Evolutionary conservation across 1,284 basidiomycete species (phyloP).

Genomic region (Cutaneotrichosporon sp.): DNA sequence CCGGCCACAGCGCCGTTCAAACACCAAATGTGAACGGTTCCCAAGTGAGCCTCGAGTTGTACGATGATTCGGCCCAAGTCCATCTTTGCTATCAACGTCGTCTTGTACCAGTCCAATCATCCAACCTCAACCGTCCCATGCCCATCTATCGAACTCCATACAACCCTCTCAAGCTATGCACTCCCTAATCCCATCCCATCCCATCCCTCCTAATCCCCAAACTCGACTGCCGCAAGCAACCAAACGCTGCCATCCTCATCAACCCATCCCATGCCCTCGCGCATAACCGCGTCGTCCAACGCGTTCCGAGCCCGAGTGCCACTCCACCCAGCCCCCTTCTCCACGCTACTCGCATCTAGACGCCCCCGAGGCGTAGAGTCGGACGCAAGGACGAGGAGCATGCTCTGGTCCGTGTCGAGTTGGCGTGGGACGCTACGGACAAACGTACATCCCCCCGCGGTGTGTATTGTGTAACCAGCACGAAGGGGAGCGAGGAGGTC

Average conservation of each 20-base stretch:
- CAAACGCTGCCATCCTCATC: slow-evolving; percentile 60
- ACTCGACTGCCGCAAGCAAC: slow-evolving; percentile 43
- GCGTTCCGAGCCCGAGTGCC: slow-evolving; percentile 70
- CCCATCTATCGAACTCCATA: too few species aligned
- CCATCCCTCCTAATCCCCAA: slow-evolving; percentile 25
- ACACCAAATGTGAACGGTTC: too few species aligned
- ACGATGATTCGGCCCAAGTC: too few species aligned
- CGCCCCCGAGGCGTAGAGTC: slow-evolving; percentile 61
- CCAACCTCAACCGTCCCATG: too few species aligned
- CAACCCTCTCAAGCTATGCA: too few species aligned
- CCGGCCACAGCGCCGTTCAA: too few species aligned
- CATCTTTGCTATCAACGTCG: too few species aligned
- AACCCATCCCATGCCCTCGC: slow-evolving; percentile 91
- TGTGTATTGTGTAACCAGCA: slow-evolving; percentile 79
- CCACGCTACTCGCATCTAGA: slow-evolving; percentile 58
- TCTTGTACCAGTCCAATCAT: too few species aligned
- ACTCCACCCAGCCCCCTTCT: slow-evolving; percentile 67
- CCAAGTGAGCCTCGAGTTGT: too few species aligned
- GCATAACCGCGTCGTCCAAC: slow-evolving; percentile 81
- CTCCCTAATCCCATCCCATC: too few species aligned
- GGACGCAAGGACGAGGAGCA: slow-evolving; percentile 71
- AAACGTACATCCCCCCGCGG: slow-evolving; percentile 29
- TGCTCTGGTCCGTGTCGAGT: slow-evolving; percentile 76
- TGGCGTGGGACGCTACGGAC: slow-evolving; percentile 57
- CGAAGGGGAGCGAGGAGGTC: slow-evolving; percentile 82